phyloP scores from a whole-genome alignment of 2,329 filamentous ascomycete species.

The Cryphonectria carpinicola region DNA sequence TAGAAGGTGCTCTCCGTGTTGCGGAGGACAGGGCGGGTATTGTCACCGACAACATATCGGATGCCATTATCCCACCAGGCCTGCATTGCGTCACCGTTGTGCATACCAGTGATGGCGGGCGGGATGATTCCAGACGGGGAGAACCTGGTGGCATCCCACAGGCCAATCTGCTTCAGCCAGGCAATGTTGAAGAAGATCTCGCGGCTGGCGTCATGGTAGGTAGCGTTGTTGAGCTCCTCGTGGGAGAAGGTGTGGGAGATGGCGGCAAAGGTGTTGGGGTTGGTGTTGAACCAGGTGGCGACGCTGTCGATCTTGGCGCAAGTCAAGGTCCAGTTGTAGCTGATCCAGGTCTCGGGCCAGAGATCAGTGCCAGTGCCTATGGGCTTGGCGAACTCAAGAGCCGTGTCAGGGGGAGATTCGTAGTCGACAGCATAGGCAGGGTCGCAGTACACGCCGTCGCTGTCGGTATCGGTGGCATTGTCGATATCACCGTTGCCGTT shows the following conservation, averaged over 20 bases:
- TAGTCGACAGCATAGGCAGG: conserved; percentile 48
- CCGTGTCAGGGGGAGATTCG: conserved; percentile 47
- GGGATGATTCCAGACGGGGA: conserved; percentile 62
- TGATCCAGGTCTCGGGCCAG: conserved; percentile 55
- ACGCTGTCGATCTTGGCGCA: conserved; percentile 57
- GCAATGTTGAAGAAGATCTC: conserved; percentile 65
- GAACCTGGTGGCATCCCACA: conserved; percentile 50
- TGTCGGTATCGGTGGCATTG: conserved; percentile 55
- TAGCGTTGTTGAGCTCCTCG: conserved; percentile 61
- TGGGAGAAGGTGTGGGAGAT: conserved; percentile 69
- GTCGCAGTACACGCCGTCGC: conserved; percentile 48
- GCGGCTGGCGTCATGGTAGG: conserved; percentile 57
- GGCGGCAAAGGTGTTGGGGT: conserved; percentile 58
- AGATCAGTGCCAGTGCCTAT: conserved; percentile 52
- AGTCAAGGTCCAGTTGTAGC: conserved; percentile 53
- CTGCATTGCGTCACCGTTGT: conserved; percentile 65
- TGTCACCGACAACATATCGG: conserved; percentile 64
- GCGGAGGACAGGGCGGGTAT: conserved; percentile 58
- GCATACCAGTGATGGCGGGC: conserved; percentile 65
- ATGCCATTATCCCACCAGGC: conserved; percentile 66
- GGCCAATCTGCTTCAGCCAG: conserved; percentile 59
- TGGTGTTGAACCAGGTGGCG: conserved; percentile 59
- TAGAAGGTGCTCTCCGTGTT: conserved; percentile 58
- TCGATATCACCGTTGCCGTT: conserved; percentile 54
- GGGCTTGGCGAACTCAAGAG: conserved; percentile 51